These are phyloP conservation scores for Cladosporium oxysporum DNA, from an alignment of 2,329 filamentous ascomycete genomes.

Conservation along the genomic window DNA sequence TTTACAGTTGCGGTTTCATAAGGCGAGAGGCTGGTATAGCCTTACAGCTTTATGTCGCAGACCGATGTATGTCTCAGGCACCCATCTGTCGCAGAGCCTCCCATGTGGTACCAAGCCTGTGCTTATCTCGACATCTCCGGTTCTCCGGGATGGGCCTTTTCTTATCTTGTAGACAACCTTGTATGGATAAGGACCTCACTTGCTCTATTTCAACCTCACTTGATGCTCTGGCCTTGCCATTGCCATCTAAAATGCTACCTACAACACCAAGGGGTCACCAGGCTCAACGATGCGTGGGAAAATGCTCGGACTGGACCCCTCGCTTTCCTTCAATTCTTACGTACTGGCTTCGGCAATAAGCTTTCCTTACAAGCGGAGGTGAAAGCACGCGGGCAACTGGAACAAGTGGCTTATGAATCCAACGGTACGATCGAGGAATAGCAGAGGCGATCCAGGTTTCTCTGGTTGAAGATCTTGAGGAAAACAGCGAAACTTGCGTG, in stretches of 20 bases:
- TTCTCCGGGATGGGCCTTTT: neutral
- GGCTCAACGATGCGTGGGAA: conserved; percentile 3
- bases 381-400: neutral
- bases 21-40: neutral
- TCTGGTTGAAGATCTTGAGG: neutral
- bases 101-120: conserved; percentile 3
- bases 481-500: neutral
- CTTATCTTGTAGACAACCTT: conserved; percentile 11
- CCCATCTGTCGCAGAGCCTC: conserved; percentile 1
- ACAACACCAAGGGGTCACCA: neutral
- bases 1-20: neutral
- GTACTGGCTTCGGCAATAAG: conserved; percentile 18
- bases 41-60: neutral
- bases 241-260: neutral
- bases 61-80: neutral
- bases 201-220: conserved; percentile 8
- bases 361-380: conserved; percentile 14
- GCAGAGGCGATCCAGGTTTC: neutral
- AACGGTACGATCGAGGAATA: neutral
- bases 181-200: neutral
- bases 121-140: conserved; percentile 12
- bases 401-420: neutral
- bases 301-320: conserved; percentile 7
- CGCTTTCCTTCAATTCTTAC: conserved; percentile 3
- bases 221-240: neutral